These are phyloP conservation scores for Phytophthora vignae DNA, from an alignment of 352 stramenopile species.

Conservation along the genomic window DNA sequence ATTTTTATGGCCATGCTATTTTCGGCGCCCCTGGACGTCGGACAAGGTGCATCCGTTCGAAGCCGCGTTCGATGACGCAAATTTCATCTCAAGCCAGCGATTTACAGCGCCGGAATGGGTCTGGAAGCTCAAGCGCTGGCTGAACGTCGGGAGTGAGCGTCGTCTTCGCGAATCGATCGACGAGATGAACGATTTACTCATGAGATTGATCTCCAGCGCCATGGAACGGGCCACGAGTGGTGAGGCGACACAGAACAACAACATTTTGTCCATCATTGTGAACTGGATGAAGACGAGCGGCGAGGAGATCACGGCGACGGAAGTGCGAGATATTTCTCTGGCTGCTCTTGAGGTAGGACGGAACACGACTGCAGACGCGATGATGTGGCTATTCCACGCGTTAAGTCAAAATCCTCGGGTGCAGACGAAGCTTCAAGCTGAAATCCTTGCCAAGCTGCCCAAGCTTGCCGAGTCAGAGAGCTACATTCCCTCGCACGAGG, in stretches of 20 bases:
- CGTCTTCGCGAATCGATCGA: slow-evolving; percentile 21
- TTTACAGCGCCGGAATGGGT: slow-evolving; percentile 14
- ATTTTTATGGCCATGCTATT: too few relatives aligned
- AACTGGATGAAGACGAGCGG: neutral
- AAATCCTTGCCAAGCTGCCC: slow-evolving; percentile 41
- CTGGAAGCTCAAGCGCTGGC: slow-evolving; percentile 40
- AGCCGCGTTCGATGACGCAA: slow-evolving; percentile 23
- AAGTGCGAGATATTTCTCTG: slow-evolving; percentile 59
- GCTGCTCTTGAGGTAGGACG: slow-evolving; percentile 56
- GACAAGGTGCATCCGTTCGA: slow-evolving; percentile 23
- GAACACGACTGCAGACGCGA: slow-evolving; percentile 51
- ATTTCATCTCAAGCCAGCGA: slow-evolving; percentile 11
- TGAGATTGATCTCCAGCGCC: slow-evolving; percentile 27
- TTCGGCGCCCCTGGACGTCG: too few relatives aligned
- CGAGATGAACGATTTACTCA: slow-evolving; percentile 28
- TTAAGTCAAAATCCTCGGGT: slow-evolving; percentile 51
- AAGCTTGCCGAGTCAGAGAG: slow-evolving; percentile 22
- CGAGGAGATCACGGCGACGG: slow-evolving; percentile 16
- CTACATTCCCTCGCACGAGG: slow-evolving; percentile 37
- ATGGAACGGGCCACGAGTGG: slow-evolving; percentile 5
- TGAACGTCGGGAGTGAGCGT: slow-evolving; percentile 33
- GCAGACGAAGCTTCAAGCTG: slow-evolving; percentile 37
- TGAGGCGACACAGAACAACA: neutral
- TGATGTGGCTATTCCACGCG: slow-evolving; percentile 66
- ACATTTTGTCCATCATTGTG: slow-evolving; percentile 20